A percentile compares a stretch with the other conserved stretches of the same genome.
Conservation (phyloP, 768 basidiomycete genomes). For the Naematelia aurantialba region DNA sequence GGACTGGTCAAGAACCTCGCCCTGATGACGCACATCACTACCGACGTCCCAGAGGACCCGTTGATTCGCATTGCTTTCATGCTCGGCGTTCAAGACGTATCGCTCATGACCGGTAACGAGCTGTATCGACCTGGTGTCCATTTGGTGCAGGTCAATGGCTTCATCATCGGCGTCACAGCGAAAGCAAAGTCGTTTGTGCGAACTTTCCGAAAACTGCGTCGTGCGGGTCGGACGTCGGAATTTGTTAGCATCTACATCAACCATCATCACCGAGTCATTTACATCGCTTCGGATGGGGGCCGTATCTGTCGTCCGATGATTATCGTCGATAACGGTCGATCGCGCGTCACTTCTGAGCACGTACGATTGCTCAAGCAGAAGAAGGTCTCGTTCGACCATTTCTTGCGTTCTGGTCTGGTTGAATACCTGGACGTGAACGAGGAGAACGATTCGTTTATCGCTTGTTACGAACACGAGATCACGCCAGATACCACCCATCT, state of each 20-base stretch:
- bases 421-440: conserved; percentile 99
- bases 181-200: conserved; percentile 77
- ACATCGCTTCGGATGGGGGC: conserved; percentile 95
- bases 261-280: conserved; percentile 87
- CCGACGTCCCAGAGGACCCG: conserved; percentile 94
- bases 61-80: conserved; percentile 83
- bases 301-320: conserved; percentile 97
- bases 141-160: conserved; percentile 94
- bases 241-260: conserved; percentile 97
- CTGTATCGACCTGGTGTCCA: conserved; percentile 90
- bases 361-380: conserved; percentile 77
- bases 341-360: conserved; percentile 75
- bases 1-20: conserved; percentile 98
- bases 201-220: conserved; percentile 86
- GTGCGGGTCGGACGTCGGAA: conserved; percentile 87
- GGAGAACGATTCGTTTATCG: conserved; percentile 95
- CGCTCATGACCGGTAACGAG: conserved; percentile 85
- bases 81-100: conserved; percentile 98
- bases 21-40: conserved; percentile 99
- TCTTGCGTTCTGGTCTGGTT: conserved; percentile 82
- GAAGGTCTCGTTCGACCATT: conserved; percentile 82
- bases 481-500: conserved; percentile 81
- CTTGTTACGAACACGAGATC: conserved; percentile 86
- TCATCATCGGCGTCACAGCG: conserved; percentile 87
- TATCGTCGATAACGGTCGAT: conserved; percentile 78